Base-by-base conservation (phyloP, 352 stramenopile species). In the Hyaloperonospora brassicae region DNA sequence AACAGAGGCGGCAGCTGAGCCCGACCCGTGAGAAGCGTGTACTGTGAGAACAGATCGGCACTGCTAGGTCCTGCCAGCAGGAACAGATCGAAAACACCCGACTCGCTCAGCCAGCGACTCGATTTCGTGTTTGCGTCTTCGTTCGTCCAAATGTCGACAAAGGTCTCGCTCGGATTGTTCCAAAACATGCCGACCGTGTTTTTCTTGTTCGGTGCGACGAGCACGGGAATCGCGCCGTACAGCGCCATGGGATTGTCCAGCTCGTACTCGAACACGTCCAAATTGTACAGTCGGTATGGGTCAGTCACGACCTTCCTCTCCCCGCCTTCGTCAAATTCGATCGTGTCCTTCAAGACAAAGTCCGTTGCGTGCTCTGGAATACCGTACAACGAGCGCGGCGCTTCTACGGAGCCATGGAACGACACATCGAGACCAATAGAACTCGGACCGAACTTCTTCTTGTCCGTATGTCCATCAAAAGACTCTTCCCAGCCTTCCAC, bases 241-340 rank as follows among this genome's bases (percentile, higher is more conserved):
- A 99, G 73, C 40, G 97, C 93, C 93, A 99, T 98, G n/a, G 96
- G 91, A 27, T 97, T 87, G 65, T 99, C 92, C 55, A 99, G 76
- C 55, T 99, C 96, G 72, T 98, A 99, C 77, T 99, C 97, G 65
- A 99, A 99, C 17, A 99, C 97, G 64, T 99, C 97, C 31, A 99
- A 79, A 61, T 98, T 99, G 76, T 99, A 99, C 47, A 99, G 79
- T 7, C 97, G 87, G 70, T 99, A 99, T 7, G 97, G 97, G 55
- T 99, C 95, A n/a, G 66, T 74, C 9, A 80, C 22, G 2, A 68
- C 65, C 50, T 72, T 76, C 25, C 54, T 64, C 35, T 68, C 62
- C 13, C 38, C 30, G 34, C 52, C 25, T 22, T 62, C 21, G 11
- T 56, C 40, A n/a, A 38, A 23, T n/a, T 83, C 70, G 24, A 90